Percentiles rank a stretch among this genome's conserved stretches.
Conservation (phyloP, 1,284 basidiomycete species). For the Earliella scabrosa region DNA sequence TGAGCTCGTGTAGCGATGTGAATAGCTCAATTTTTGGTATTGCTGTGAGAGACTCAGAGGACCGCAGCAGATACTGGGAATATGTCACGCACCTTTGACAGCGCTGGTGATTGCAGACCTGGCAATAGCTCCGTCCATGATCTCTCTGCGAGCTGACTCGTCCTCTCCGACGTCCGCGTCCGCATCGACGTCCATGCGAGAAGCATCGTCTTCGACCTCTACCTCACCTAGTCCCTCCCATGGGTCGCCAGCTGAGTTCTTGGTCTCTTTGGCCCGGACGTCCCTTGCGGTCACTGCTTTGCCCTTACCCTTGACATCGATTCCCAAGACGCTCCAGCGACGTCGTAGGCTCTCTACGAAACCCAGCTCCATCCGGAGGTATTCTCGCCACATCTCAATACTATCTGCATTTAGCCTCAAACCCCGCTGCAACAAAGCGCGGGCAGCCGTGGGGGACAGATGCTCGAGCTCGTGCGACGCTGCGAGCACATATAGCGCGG, state of each 20-base stretch:
- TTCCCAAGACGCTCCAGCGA: conserved; percentile 81
- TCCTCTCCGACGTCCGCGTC: conserved; percentile 45
- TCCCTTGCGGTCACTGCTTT: conserved; percentile 27
- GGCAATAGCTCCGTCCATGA: conserved; percentile 76
- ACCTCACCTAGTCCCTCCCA: conserved; percentile 33
- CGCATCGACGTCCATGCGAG: conserved; percentile 53
- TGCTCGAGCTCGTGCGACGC: conserved; percentile 86
- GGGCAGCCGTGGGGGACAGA: conserved; percentile 81
- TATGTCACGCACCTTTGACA: conserved; percentile 55
- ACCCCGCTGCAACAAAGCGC: conserved; percentile 85
- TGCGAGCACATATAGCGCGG: conserved; percentile 85
- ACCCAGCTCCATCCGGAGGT: conserved; percentile 89
- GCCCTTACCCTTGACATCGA: conserved; percentile 41
- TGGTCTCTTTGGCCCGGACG: conserved; percentile 23
- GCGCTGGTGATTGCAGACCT: conserved; percentile 69
- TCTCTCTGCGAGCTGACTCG: conserved; percentile 56
- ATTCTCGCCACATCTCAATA: conserved; percentile 83
- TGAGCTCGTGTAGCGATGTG: conserved; percentile 53
- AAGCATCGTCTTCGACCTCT: conserved; percentile 43
- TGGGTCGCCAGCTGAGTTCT: conserved; percentile 21
- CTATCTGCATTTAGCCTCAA: conserved; percentile 77
- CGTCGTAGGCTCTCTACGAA: conserved; percentile 86
- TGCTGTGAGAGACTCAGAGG: conserved; percentile 42
- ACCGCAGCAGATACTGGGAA: not conserved
- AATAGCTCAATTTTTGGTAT: conserved; percentile 65